A percentile compares a stretch with the other conserved stretches of the same genome.
Evolutionary conservation across 2,329 filamentous ascomycete species (phyloP).

Genomic region (Onygenales sp.): DNA sequence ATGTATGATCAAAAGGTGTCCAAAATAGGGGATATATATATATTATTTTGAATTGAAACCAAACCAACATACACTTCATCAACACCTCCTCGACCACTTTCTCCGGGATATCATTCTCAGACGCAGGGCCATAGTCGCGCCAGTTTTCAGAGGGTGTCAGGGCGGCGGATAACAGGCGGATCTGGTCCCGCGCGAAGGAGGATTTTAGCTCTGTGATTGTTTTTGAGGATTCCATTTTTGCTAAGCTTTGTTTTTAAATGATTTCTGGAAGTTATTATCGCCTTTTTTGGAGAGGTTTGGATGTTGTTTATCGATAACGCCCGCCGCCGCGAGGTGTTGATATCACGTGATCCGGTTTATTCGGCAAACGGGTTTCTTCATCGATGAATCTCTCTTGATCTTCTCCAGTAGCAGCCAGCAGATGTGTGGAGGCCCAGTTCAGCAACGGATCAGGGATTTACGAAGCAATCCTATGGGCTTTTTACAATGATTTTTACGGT

Average conservation of each 20-base stretch:
- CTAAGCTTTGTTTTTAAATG: background rate
- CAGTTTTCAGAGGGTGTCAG: constrained; percentile 40
- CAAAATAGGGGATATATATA: background rate
- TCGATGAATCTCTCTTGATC: background rate
- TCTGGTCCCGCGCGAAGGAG: constrained; percentile 41
- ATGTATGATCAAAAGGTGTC: background rate
- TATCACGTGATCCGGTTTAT: background rate
- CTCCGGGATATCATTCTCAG: constrained; percentile 36
- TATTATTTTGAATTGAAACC: too few species aligned
- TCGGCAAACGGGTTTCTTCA: too few species aligned
- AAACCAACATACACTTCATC: constrained; percentile 35
- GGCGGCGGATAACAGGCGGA: constrained; percentile 42
- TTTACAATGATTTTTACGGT: too few species aligned
- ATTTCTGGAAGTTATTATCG: background rate
- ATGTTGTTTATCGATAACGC: background rate
- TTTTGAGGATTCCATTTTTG: constrained; percentile 27
- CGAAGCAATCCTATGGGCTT: background rate
- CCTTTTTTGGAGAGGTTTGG: background rate
- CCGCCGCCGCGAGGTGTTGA: background rate
- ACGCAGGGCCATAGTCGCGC: constrained; percentile 25
- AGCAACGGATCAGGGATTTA: background rate
- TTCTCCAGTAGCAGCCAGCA: too few species aligned
- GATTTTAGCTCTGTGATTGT: constrained; percentile 44
- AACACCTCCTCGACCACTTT: constrained; percentile 42
- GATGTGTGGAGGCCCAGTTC: too few species aligned